Conservation (phyloP, 352 stramenopile genomes). For the Phytopythium boreale region DNA sequence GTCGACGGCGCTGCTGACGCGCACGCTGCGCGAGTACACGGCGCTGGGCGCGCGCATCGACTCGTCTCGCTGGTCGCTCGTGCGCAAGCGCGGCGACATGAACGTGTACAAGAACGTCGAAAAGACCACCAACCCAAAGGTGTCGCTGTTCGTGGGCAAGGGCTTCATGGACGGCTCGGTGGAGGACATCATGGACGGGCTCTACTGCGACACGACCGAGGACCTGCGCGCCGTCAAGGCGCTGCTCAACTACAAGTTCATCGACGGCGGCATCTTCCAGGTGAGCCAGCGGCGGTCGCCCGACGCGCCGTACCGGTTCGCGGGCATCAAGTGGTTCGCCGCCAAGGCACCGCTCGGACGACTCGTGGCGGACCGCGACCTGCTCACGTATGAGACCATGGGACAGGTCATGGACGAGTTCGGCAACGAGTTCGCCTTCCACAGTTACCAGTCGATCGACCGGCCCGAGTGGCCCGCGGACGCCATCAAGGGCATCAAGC, state of each 20-base stretch:
- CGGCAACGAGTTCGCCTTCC: slow-evolving; percentile 32
- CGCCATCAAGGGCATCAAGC: slow-evolving; percentile 30
- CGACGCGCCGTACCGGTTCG: slow-evolving; percentile 22
- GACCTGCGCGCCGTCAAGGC: slow-evolving; percentile 29
- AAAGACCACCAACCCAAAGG: slow-evolving; percentile 16
- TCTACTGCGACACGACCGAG: slow-evolving; percentile 34
- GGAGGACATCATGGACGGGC: slow-evolving; percentile 39
- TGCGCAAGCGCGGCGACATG: slow-evolving; percentile 26
- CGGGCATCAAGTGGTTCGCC: slow-evolving; percentile 40
- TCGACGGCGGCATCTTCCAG: slow-evolving; percentile 29
- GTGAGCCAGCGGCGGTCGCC: slow-evolving; percentile 25
- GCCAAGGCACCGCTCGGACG: slow-evolving; percentile 20
- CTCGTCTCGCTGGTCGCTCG: slow-evolving; percentile 17
- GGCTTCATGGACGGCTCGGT: slow-evolving; percentile 28
- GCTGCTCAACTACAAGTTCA: slow-evolving; percentile 32
- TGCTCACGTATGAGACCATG: slow-evolving; percentile 39
- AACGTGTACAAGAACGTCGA: slow-evolving; percentile 32
- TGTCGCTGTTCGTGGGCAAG: slow-evolving; percentile 29
- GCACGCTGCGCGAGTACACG: slow-evolving; percentile 28
- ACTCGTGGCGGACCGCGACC: slow-evolving; percentile 25
- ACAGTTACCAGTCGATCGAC: slow-evolving; percentile 36
- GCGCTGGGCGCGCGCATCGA: slow-evolving; percentile 14
- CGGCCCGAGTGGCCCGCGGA: slow-evolving; percentile 35
- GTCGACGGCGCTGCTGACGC: slow-evolving; percentile 12
- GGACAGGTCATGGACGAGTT: slow-evolving; percentile 29